Conservation (phyloP, 495 filamentous ascomycete genomes). For the Aspergillus ellipticus region DNA sequence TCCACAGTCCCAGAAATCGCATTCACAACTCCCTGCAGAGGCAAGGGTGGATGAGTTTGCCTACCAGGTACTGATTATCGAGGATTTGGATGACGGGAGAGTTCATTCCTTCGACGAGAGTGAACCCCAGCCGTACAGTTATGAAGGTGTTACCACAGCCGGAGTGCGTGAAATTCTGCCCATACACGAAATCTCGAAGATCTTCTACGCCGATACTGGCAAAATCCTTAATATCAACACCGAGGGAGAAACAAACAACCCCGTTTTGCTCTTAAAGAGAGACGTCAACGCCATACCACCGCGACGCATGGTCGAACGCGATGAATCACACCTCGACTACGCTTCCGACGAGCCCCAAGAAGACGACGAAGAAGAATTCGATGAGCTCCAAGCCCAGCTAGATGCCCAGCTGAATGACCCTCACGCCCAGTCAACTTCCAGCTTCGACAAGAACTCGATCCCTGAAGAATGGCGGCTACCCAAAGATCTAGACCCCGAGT, state of each 20-base stretch:
- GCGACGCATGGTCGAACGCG: constrained; percentile 58
- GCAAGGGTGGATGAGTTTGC: constrained; percentile 67
- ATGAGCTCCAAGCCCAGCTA: constrained; percentile 58
- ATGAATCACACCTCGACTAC: constrained; percentile 22
- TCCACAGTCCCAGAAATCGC: constrained; percentile 13
- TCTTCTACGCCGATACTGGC: constrained; percentile 96
- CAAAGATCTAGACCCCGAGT: constrained; percentile 81
- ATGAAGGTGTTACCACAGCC: constrained; percentile 66
- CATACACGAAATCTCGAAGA: constrained; percentile 87
- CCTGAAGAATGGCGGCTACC: constrained; percentile 64
- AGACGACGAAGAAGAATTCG: constrained; percentile 33
- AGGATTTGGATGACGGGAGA: constrained; percentile 90
- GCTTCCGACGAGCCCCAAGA: constrained; percentile 10
- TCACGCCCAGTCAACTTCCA: constrained; percentile 21
- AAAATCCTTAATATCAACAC: constrained; percentile 86
- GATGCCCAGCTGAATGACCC: constrained; percentile 63
- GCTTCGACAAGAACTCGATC: constrained; percentile 34
- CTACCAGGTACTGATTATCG: constrained; percentile 84
- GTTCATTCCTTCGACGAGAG: constrained; percentile 76
- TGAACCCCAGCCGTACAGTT: constrained; percentile 56
- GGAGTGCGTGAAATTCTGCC: constrained; percentile 83
- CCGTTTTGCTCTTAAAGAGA: constrained; percentile 82
- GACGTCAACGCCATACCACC: constrained; percentile 73
- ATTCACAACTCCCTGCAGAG: constrained; percentile 42
- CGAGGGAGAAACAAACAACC: constrained; percentile 75